phyloP scores from a whole-genome alignment of 2,329 filamentous ascomycete genomes.

The Dichotomopilus funicola region DNA sequence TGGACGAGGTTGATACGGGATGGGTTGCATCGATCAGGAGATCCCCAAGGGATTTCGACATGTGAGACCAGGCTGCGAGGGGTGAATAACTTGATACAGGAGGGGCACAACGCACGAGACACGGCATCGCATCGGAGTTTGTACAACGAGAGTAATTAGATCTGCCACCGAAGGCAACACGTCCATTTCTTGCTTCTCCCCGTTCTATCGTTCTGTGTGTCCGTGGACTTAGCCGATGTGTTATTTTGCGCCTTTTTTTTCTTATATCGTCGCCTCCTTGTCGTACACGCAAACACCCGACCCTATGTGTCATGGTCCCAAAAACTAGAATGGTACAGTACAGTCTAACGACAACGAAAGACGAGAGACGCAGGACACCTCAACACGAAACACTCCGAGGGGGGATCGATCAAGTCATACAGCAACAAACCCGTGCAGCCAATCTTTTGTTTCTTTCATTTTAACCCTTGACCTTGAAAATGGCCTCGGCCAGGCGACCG shows the following conservation, averaged over 20 bases:
- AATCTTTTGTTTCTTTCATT: background rate
- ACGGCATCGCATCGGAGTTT: no score
- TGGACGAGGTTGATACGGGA: conserved; percentile 17
- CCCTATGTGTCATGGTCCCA: background rate
- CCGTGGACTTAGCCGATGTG: background rate
- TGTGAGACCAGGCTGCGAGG: background rate
- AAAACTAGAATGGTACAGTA: background rate
- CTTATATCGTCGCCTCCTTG: no score
- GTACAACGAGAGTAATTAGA: background rate
- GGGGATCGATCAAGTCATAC: conserved; percentile 6
- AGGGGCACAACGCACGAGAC: background rate
- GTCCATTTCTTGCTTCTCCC: background rate
- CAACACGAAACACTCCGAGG: background rate
- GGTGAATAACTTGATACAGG: background rate
- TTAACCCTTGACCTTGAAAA: conserved; percentile 74
- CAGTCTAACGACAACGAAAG: conserved; percentile 5
- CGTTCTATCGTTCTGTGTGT: conserved; percentile 3
- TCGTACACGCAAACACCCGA: conserved; percentile 1
- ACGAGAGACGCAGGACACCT: background rate
- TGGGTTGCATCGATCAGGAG: background rate
- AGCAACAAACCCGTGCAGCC: conserved; percentile 4
- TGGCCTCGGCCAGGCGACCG: conserved; percentile 71
- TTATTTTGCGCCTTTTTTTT: conserved; percentile 3
- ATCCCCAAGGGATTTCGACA: background rate
- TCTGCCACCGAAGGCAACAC: background rate